These are phyloP conservation scores for Diaporthe sp. DNA, from an alignment of 2,329 filamentous ascomycete genomes.

Conservation along the genomic window DNA sequence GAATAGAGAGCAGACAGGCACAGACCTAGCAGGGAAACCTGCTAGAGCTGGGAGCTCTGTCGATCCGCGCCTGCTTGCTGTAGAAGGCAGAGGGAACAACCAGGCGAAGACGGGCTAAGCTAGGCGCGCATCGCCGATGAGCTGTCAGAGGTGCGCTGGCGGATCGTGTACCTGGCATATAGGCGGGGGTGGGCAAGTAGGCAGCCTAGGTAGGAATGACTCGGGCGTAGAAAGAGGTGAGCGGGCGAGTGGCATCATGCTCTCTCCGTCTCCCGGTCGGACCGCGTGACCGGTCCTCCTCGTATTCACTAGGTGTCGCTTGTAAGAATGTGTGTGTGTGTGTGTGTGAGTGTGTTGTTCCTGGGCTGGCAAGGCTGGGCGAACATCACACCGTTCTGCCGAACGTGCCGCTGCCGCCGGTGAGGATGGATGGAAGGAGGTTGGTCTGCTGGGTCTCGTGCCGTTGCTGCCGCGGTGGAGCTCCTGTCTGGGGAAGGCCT, in stretches of 20 bases:
- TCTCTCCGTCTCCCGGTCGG: slow-evolving; percentile 3
- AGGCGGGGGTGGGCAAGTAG: neutral
- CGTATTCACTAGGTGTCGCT: neutral
- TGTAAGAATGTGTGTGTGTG: no score
- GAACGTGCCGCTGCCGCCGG: slow-evolving; percentile 24
- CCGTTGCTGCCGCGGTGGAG: slow-evolving; percentile 26
- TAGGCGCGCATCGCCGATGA: slow-evolving; percentile 18
- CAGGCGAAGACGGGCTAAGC: neutral
- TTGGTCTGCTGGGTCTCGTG: neutral
- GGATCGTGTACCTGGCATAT: slow-evolving; percentile 19
- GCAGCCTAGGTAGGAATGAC: slow-evolving; percentile 1
- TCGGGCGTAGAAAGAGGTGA: neutral
- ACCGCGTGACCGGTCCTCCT: slow-evolving; percentile 1
- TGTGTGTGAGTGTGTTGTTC: no score
- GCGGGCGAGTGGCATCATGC: neutral
- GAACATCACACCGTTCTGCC: neutral
- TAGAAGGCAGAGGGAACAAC: neutral
- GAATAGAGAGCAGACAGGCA: slow-evolving; percentile 8
- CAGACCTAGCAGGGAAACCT: neutral
- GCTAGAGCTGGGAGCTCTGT: slow-evolving; percentile 1
- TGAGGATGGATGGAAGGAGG: neutral
- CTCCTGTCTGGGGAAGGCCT: slow-evolving; percentile 20
- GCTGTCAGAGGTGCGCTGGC: slow-evolving; percentile 22
- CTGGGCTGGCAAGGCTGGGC: neutral
- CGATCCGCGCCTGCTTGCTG: neutral